Evolutionary conservation across 805 yeast genomes (phyloP).

Genomic region (Kazachstania martiniae): DNA sequence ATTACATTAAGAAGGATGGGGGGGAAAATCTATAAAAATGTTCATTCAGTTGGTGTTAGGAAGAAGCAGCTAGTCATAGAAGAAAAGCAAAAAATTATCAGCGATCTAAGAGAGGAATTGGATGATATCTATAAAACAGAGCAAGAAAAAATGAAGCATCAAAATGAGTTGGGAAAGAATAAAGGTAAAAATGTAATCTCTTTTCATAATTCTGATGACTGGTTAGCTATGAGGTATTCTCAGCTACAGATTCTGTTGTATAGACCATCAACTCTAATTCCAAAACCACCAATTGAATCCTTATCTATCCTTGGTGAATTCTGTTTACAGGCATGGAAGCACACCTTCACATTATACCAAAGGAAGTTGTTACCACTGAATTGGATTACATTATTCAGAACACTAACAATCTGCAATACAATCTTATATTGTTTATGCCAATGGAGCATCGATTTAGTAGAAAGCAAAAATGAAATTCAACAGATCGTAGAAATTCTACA

Average conservation of each 20-base stretch:
- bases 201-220: conserved; percentile 27
- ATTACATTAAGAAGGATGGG: conserved; percentile 37
- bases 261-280: conserved; percentile 39
- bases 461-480: conserved; percentile 36
- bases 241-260: conserved; percentile 37
- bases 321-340: conserved; percentile 36
- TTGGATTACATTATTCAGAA: conserved; percentile 40
- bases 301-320: conserved; percentile 35
- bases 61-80: conserved; percentile 22
- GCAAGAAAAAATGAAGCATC: conserved; percentile 14
- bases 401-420: conserved; percentile 38
- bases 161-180: conserved; percentile 8
- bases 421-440: conserved; percentile 37
- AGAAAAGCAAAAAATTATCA: conserved; percentile 27
- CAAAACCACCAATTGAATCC: conserved; percentile 33
- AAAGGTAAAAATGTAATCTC: conserved; percentile 17
- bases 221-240: conserved; percentile 34
- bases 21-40: conserved; percentile 34
- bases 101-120: conserved; percentile 27
- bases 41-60: conserved; percentile 36
- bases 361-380: conserved; percentile 36
- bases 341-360: conserved; percentile 36
- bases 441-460: conserved; percentile 36
- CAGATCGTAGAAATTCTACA: conserved; percentile 36
- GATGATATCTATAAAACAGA: conserved; percentile 22